Percentiles rank a stretch among this genome's conserved stretches.
Evolutionary conservation across 2,329 filamentous ascomycete genomes (phyloP).

Genomic region (Camptophora hylomeconis): DNA sequence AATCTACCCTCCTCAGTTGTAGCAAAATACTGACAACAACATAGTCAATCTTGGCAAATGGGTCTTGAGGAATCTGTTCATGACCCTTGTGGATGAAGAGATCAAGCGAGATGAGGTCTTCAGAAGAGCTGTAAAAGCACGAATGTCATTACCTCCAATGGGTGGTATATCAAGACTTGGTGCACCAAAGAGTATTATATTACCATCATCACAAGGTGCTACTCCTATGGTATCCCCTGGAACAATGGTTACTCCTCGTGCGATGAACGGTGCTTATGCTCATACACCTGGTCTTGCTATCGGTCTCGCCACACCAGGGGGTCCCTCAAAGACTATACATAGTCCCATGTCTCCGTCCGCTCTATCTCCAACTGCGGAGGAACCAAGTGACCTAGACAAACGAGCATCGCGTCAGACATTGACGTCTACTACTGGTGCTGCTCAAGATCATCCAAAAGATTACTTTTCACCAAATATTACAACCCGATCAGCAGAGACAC

Average conservation of each 20-base stretch:
- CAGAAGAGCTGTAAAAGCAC: conserved; percentile 48
- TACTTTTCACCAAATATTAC: conserved; percentile 58
- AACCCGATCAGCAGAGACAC: conserved; percentile 30
- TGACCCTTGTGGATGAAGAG: conserved; percentile 78
- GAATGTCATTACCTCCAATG: conserved; percentile 41
- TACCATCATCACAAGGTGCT: conserved; percentile 8
- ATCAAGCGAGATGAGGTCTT: conserved; percentile 66
- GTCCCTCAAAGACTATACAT: conserved; percentile 14
- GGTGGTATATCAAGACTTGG: conserved; percentile 11
- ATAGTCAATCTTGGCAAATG: conserved; percentile 82
- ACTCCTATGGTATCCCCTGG: conserved; percentile 10
- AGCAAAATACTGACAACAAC: not conserved
- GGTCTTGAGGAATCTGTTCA: conserved; percentile 86
- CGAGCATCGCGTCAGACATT: not conserved
- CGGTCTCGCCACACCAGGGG: conserved; percentile 56
- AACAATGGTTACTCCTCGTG: conserved; percentile 42
- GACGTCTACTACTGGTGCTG: conserved; percentile 28
- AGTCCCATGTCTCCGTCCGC: conserved; percentile 22
- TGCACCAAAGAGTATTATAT: conserved; percentile 13
- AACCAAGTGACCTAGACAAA: conserved; percentile 15
- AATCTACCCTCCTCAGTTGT: not conserved
- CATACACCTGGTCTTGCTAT: conserved; percentile 68
- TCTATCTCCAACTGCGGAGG: conserved; percentile 22
- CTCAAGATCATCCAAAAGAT: conserved; percentile 33
- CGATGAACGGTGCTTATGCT: conserved; percentile 48